phyloP scores from a whole-genome alignment of 1,284 basidiomycete genomes.

The Ceraceosorus guamensis region DNA sequence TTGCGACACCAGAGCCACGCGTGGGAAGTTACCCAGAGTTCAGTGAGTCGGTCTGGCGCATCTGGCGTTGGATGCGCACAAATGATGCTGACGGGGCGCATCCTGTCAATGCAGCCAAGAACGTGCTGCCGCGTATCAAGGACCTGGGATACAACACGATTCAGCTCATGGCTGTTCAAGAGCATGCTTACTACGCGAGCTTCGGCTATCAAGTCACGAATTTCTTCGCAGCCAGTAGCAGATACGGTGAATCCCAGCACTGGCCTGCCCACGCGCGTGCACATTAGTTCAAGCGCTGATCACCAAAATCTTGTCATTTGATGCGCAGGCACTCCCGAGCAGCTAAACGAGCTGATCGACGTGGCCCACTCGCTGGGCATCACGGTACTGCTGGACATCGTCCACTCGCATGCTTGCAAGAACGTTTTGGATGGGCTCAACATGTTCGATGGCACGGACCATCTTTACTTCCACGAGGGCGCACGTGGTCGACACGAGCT shows the following conservation, averaged over 20 bases:
- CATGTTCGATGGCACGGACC: conserved; percentile 89
- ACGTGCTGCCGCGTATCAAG: conserved; percentile 79
- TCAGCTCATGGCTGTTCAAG: conserved; percentile 77
- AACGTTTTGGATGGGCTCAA: conserved; percentile 94
- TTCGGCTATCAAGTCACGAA: conserved; percentile 97
- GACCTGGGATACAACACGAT: conserved; percentile 91
- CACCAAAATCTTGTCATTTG: too few relatives aligned
- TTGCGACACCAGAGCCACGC: conserved; percentile 76
- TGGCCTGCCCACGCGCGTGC: too few relatives aligned
- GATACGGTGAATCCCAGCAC: conserved; percentile 57
- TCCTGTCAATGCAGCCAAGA: conserved; percentile 52
- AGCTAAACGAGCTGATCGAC: conserved; percentile 89
- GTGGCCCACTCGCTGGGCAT: conserved; percentile 87
- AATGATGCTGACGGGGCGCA: too few relatives aligned
- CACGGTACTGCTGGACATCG: conserved; percentile 87
- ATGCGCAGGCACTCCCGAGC: conserved; percentile 60
- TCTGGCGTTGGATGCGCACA: too few relatives aligned
- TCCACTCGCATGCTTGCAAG: conserved; percentile 97
- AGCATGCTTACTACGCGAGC: conserved; percentile 98
- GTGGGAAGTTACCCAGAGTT: conserved; percentile 97
- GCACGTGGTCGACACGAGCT: conserved; percentile 82
- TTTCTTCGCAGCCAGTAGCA: conserved; percentile 94
- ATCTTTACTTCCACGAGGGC: conserved; percentile 94
- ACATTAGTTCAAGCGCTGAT: not conserved
- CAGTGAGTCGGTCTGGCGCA: conserved; percentile 50